These are phyloP conservation scores for Pseudozyma sp. DNA, from an alignment of 1,284 basidiomycete genomes.

Conservation along the genomic window DNA sequence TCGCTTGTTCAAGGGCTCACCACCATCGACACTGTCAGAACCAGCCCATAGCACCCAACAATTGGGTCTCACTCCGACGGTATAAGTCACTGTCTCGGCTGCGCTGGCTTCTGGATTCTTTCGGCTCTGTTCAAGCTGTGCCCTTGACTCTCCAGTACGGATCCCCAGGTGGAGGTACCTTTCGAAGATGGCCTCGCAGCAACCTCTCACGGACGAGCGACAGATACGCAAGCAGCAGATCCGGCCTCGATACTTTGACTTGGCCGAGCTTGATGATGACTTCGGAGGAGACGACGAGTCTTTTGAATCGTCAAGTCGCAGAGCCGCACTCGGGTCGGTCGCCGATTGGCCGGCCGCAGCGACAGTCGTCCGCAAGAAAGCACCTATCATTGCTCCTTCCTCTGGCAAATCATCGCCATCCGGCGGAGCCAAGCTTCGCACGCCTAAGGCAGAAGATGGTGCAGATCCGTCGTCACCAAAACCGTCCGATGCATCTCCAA, in stretches of 20 bases:
- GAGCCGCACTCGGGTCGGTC: constrained; percentile 35
- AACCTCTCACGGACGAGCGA: constrained; percentile 22
- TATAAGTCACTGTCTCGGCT: too few species aligned
- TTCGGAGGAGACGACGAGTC: constrained; percentile 3
- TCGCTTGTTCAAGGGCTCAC: not conserved
- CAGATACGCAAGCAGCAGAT: constrained; percentile 52
- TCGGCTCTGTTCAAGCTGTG: not conserved
- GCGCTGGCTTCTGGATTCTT: too few species aligned
- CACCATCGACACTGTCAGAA: not conserved
- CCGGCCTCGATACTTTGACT: constrained; percentile 53
- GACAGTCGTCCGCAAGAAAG: constrained; percentile 41
- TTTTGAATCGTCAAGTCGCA: constrained; percentile 12
- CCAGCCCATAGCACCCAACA: not conserved
- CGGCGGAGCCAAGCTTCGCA: too few species aligned
- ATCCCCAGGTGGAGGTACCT: not conserved
- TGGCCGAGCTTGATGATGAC: constrained; percentile 52
- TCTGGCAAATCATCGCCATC: constrained; percentile 12
- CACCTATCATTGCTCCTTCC: constrained; percentile 35
- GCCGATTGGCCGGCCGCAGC: constrained; percentile 61
- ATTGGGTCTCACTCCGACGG: too few species aligned
- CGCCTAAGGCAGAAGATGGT: constrained; percentile 10
- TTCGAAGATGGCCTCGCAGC: constrained; percentile 23
- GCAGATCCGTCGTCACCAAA: not conserved
- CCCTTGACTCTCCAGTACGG: not conserved
- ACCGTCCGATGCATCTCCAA: not conserved